A percentile compares a stretch with the other conserved stretches of the same genome.
Conservation (phyloP, 257 asterid species). For the Euphrasia confusa region DNA sequence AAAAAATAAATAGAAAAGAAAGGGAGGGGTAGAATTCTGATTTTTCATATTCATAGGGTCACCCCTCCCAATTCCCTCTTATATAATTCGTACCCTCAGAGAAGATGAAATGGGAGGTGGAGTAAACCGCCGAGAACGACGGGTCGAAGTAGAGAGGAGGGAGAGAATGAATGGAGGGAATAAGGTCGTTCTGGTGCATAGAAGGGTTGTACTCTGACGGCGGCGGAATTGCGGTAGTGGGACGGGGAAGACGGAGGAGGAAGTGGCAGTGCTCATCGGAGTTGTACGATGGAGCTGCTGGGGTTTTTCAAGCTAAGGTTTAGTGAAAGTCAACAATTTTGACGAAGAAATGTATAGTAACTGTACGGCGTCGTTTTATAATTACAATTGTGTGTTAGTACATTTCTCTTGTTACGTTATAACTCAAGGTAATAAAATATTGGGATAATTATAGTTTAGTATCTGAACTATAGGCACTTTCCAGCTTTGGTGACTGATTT, state of each 20-base stretch:
- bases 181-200: constrained; percentile 23
- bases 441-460: too few species aligned
- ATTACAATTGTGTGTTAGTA: too few species aligned
- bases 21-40: too few species aligned
- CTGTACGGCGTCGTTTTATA: too few species aligned
- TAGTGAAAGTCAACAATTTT: background rate
- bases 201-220: constrained; percentile 28
- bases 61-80: too few species aligned
- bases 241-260: constrained; percentile 40
- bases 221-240: constrained; percentile 38
- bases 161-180: constrained; percentile 26
- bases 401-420: too few species aligned
- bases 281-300: constrained; percentile 19
- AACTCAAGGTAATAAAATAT: too few species aligned
- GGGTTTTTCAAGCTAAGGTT: background rate
- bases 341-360: background rate
- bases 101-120: constrained; percentile 47
- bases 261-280: constrained; percentile 37
- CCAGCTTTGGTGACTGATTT: too few species aligned
- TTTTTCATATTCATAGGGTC: too few species aligned
- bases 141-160: constrained; percentile 22
- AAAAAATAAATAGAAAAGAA: too few species aligned
- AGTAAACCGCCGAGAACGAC: constrained; percentile 27
- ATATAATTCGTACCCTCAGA: constrained; percentile 38
- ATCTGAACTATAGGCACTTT: too few species aligned